phyloP scores from a whole-genome alignment of 2,329 filamentous ascomycete species.

The Rutstroemia sp. region DNA sequence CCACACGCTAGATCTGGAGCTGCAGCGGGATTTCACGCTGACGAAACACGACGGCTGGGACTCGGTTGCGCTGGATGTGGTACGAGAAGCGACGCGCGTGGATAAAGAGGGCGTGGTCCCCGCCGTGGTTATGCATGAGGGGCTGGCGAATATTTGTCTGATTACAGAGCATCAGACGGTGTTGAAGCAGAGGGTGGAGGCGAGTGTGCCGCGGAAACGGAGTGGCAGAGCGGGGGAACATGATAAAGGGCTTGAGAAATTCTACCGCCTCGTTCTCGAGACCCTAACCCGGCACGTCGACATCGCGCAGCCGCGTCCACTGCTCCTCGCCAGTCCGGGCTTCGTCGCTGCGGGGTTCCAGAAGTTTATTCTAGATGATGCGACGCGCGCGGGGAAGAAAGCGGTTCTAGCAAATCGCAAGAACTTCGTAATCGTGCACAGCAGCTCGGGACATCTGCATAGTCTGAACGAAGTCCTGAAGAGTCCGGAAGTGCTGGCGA shows the following conservation, averaged over 20 bases:
- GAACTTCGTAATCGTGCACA: slow-evolving; percentile 68
- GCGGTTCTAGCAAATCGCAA: slow-evolving; percentile 55
- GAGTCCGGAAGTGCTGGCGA: slow-evolving; percentile 67
- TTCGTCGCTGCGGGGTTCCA: slow-evolving; percentile 80
- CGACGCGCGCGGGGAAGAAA: slow-evolving; percentile 55
- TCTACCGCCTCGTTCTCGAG: slow-evolving; percentile 70
- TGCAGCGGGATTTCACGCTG: slow-evolving; percentile 80
- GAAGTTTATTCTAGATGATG: slow-evolving; percentile 62
- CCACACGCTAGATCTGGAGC: slow-evolving; percentile 75
- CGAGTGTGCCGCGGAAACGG: slow-evolving; percentile 59
- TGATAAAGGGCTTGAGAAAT: slow-evolving; percentile 64
- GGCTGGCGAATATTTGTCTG: slow-evolving; percentile 73
- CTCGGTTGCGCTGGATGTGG: slow-evolving; percentile 70
- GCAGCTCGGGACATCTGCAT: slow-evolving; percentile 79
- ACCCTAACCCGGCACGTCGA: slow-evolving; percentile 75
- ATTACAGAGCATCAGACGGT: slow-evolving; percentile 76
- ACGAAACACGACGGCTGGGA: slow-evolving; percentile 88
- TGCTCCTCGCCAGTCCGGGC: slow-evolving; percentile 82
- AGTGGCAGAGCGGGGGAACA: slow-evolving; percentile 53
- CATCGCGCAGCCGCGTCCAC: slow-evolving; percentile 58
- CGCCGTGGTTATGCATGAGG: slow-evolving; percentile 91
- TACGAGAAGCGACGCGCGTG: slow-evolving; percentile 72
- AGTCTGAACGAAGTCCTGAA: slow-evolving; percentile 81
- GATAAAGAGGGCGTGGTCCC: slow-evolving; percentile 76
- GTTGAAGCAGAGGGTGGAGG: slow-evolving; percentile 62